Base-by-base conservation (phyloP, 208 protist species). In the Trypanosoma avium region DNA sequence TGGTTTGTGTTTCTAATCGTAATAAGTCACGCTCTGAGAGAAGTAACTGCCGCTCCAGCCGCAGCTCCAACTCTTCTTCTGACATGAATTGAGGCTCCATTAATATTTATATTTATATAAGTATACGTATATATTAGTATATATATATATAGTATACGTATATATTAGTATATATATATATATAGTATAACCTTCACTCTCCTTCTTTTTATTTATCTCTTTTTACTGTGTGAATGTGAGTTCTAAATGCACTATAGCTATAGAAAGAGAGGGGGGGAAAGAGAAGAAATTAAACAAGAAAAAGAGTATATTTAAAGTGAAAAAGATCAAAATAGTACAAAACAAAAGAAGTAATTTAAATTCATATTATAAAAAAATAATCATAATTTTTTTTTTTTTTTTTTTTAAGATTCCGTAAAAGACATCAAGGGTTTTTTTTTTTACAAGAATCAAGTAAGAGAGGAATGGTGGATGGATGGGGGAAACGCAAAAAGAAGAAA, bases 1-100 rank as follows among this genome's bases (percentile, higher is more conserved):
- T 75, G 0, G 72, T 45, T 10, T 67, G 66, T 19, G 80, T 53
- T 57, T 82, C 74, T 6, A 67, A 64, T 24, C 43, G 56, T 17
- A 92, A 59, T 29, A 87, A 92, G 19, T 60, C 59, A 27, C 67
- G 71, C 59, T 92, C 85, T 9, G 47, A 46, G 4, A 54, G 21
- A 42, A 92, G 70, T 53, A 85, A 67, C 19, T 46, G 56, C 26
- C 74, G 67, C 66, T 92, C 85, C 0, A 82, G 68, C 4, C 75
- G 81, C 29, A 87, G 61, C 24, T 80, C 62, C 21, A 73, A 65
- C 17, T 64, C 68, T n/a, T 46, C 40, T 12, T 52, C 49, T 17
- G 53, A 57, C 4, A 63, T 33, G 4, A 9, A 24, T 17, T 27
- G 17, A 5, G 15, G 15, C 35, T 54, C 35, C 47, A 58, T 59